Conservation (phyloP, 2,329 filamentous ascomycete species). For the Fusarium poae region DNA sequence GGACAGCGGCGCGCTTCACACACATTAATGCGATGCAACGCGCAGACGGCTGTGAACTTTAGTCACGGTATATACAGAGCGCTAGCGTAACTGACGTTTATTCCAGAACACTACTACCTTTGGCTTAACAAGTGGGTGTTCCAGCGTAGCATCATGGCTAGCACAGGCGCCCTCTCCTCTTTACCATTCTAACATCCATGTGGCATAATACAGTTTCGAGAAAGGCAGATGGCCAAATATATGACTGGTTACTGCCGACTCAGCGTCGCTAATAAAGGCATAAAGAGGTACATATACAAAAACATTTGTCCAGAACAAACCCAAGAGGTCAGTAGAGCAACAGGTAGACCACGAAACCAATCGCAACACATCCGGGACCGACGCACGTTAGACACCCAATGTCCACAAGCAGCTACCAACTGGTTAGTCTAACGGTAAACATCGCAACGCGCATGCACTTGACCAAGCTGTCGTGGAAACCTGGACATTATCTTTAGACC, state of each 20-base stretch:
- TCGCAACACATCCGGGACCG: conserved; percentile 1
- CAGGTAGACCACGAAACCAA: not conserved
- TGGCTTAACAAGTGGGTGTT: conserved; percentile 3
- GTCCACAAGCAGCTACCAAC: conserved; percentile 3
- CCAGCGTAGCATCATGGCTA: conserved; percentile 5
- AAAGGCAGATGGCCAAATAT: not conserved
- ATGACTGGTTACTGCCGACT: not conserved
- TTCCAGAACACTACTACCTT: conserved; percentile 43
- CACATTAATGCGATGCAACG: conserved; percentile 29
- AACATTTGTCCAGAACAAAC: not conserved
- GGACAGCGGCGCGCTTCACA: conserved; percentile 35
- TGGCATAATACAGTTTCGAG: not conserved
- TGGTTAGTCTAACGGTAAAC: not conserved
- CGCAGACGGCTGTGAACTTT: conserved; percentile 21
- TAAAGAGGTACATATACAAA: conserved; percentile 7
- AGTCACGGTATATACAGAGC: conserved; percentile 10
- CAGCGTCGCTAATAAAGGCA: not conserved
- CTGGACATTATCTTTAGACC: conserved; percentile 5
- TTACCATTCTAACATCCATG: not conserved
- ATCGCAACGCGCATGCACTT: conserved; percentile 7
- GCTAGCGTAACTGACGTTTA: conserved; percentile 39
- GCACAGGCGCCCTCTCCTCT: not conserved
- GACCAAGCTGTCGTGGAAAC: conserved; percentile 7
- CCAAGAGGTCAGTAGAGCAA: not conserved
- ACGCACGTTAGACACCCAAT: conserved; percentile 9